These are phyloP conservation scores for Exserohilum turcica DNA, from an alignment of 2,329 filamentous ascomycete species.

Conservation along the genomic window DNA sequence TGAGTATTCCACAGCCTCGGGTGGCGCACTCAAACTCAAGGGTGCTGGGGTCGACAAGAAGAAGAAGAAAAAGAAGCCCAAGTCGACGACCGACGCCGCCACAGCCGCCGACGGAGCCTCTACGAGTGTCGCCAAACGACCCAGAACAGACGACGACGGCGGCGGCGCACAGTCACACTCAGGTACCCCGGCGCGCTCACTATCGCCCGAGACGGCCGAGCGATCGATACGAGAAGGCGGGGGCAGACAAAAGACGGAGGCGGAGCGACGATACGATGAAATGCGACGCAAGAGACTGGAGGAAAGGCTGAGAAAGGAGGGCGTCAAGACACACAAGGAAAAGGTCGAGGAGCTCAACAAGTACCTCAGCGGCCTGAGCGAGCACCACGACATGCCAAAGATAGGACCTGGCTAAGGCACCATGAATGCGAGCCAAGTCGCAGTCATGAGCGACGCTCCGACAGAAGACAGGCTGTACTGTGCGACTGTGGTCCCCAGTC, in stretches of 20 bases:
- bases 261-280: slow-evolving; percentile 82
- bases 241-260: slow-evolving; percentile 72
- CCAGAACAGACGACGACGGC: slow-evolving; percentile 8
- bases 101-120: slow-evolving; percentile 15
- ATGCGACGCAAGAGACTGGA: slow-evolving; percentile 78
- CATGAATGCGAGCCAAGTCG: background rate
- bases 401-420: slow-evolving; percentile 61
- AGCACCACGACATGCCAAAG: slow-evolving; percentile 90
- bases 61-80: slow-evolving; percentile 57
- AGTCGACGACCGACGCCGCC: slow-evolving; percentile 34
- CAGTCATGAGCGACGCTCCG: background rate
- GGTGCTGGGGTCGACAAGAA: slow-evolving; percentile 70
- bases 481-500: background rate
- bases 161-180: slow-evolving; percentile 27
- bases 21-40: slow-evolving; percentile 84
- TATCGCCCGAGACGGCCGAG: slow-evolving; percentile 43
- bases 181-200: slow-evolving; percentile 33
- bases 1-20: slow-evolving; percentile 72
- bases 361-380: slow-evolving; percentile 87
- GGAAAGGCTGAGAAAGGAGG: slow-evolving; percentile 79
- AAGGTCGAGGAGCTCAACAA: slow-evolving; percentile 94
- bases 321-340: slow-evolving; percentile 96
- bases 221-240: slow-evolving; percentile 33
- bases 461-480: background rate
- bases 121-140: slow-evolving; percentile 28